Evolutionary conservation across 495 filamentous ascomycete genomes (phyloP).

Genomic region (Lasiosphaeris hirsuta): DNA sequence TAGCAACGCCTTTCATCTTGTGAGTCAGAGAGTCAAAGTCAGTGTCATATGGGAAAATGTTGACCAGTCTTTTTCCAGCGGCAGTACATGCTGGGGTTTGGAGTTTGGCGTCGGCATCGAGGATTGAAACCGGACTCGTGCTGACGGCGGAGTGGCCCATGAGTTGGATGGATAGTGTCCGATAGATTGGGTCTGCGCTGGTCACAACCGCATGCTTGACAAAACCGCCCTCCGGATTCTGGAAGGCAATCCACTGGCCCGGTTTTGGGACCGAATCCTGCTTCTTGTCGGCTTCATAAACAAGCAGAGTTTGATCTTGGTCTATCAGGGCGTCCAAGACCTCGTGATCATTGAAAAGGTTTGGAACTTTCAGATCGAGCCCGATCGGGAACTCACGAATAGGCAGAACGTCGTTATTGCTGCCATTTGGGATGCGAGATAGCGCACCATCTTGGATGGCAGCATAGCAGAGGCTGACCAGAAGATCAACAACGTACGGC

Average conservation of each 20-base stretch:
- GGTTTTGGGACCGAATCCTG: too few species aligned
- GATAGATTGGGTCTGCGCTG: not conserved
- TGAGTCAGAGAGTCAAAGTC: conserved; percentile 34
- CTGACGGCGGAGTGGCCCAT: conserved; percentile 1
- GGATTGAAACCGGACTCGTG: not conserved
- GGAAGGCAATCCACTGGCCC: conserved; percentile 21
- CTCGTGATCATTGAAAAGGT: not conserved
- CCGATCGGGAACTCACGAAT: not conserved
- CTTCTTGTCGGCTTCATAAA: too few species aligned
- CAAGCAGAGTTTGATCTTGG: too few species aligned
- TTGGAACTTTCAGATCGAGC: conserved; percentile 10
- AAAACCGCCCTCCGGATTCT: not conserved
- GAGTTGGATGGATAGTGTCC: conserved; percentile 10
- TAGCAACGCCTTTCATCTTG: conserved; percentile 47
- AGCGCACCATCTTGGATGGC: conserved; percentile 32
- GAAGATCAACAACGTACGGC: conserved; percentile 80
- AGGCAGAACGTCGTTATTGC: not conserved
- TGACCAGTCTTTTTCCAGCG: conserved; percentile 36
- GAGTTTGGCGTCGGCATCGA: not conserved
- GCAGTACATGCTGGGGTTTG: too few species aligned
- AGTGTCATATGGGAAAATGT: conserved; percentile 29
- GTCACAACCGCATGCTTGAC: conserved; percentile 3
- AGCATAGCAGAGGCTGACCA: conserved; percentile 77
- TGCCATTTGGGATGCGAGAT: not conserved
- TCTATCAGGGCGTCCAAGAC: too few species aligned